Evolutionary conservation across 352 stramenopile species (phyloP).

Genomic region (Globisporangium nunn): DNA sequence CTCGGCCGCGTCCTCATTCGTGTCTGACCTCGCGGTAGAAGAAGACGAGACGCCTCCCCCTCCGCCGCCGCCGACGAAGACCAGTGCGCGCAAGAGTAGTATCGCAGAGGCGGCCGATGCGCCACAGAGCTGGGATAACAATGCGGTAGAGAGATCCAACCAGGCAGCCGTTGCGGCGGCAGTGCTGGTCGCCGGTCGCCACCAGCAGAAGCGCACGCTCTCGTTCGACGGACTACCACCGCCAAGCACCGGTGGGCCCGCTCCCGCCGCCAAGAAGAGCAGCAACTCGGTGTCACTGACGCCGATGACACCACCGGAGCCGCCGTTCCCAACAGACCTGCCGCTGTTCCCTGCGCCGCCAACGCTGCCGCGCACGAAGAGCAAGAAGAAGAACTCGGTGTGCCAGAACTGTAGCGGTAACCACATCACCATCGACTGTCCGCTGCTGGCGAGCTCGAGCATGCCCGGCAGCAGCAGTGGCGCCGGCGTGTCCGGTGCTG

Average conservation of each 20-base stretch:
- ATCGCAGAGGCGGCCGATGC: neutral
- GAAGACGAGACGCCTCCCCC: neutral
- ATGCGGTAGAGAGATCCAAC: slow-evolving; percentile 26
- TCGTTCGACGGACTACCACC: slow-evolving; percentile 23
- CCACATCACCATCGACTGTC: slow-evolving; percentile 78
- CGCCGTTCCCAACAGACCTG: slow-evolving; percentile 9
- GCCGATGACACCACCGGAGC: slow-evolving; percentile 13
- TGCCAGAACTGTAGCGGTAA: slow-evolving; percentile 78
- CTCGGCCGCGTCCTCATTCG: slow-evolving; percentile 22
- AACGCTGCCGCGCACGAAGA: slow-evolving; percentile 38
- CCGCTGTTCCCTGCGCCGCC: slow-evolving; percentile 23
- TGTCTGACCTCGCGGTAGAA: slow-evolving; percentile 26
- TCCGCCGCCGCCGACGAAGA: neutral
- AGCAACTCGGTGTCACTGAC: slow-evolving; percentile 1
- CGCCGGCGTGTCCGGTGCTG: slow-evolving; percentile 1
- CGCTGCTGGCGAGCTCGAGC: slow-evolving; percentile 51
- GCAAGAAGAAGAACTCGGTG: slow-evolving; percentile 52
- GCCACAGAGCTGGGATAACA: slow-evolving; percentile 23
- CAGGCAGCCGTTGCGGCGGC: slow-evolving; percentile 35
- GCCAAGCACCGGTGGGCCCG: neutral
- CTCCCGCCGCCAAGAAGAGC: neutral
- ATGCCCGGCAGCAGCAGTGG: slow-evolving; percentile 11
- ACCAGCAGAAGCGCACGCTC: slow-evolving; percentile 33
- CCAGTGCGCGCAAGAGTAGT: neutral
- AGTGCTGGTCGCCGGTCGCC: slow-evolving; percentile 27